Evolutionary conservation across 2,329 filamentous ascomycete species (phyloP).

Genomic region (Fusarium pseudograminearum): DNA sequence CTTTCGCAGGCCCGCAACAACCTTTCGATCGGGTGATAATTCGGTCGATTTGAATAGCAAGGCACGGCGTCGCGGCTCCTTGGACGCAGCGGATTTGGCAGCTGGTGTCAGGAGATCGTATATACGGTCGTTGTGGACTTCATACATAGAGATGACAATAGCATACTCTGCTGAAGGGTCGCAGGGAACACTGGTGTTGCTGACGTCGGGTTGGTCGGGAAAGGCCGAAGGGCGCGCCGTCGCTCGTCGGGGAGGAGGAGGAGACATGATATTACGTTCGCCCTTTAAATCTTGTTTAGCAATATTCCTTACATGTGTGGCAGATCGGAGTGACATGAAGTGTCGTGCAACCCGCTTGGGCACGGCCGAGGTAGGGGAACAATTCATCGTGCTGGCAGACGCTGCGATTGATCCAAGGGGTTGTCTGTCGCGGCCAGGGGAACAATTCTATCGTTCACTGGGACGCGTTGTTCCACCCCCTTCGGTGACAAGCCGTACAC

Average conservation of each 20-base stretch:
- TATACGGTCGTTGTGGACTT: slow-evolving; percentile 98
- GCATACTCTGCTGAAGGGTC: slow-evolving; percentile 80
- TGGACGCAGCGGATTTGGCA: slow-evolving; percentile 69
- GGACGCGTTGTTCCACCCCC: slow-evolving; percentile 42
- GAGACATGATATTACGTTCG: slow-evolving; percentile 59
- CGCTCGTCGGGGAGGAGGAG: slow-evolving; percentile 70
- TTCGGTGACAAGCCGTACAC: slow-evolving; percentile 59
- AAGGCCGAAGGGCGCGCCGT: slow-evolving; percentile 77
- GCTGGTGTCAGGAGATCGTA: slow-evolving; percentile 86
- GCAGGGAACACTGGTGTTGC: slow-evolving; percentile 72
- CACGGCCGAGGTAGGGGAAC: slow-evolving; percentile 33
- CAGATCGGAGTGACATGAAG: slow-evolving; percentile 60
- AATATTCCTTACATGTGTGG: slow-evolving; percentile 59
- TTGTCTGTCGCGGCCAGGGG: slow-evolving; percentile 32
- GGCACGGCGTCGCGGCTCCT: slow-evolving; percentile 79
- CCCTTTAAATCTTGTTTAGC: slow-evolving; percentile 64
- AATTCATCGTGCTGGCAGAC: slow-evolving; percentile 48
- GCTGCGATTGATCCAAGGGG: slow-evolving; percentile 30
- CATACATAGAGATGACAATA: slow-evolving; percentile 96
- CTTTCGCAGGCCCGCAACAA: slow-evolving; percentile 92
- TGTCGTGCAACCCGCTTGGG: slow-evolving; percentile 52
- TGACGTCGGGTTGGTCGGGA: slow-evolving; percentile 80
- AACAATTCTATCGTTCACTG: slow-evolving; percentile 50
- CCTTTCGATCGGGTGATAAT: slow-evolving; percentile 87
- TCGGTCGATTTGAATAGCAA: slow-evolving; percentile 94